Conservation (phyloP, 2,329 filamentous ascomycete genomes). For the Ilyonectria robusta region DNA sequence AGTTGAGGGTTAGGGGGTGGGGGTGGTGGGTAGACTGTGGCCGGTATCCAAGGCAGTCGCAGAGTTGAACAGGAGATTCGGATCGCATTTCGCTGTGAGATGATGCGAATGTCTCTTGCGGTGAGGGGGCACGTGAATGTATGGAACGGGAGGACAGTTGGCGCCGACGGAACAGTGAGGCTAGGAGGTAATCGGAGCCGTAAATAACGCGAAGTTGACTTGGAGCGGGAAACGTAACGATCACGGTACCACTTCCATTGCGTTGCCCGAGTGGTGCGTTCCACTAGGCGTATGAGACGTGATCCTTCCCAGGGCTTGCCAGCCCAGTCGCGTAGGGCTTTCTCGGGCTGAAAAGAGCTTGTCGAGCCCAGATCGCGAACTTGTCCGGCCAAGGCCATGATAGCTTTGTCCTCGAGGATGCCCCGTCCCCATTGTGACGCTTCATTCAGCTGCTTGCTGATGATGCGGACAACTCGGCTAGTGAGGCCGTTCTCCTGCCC, state of each 20-base stretch:
- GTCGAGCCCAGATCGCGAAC: slow-evolving; percentile 58
- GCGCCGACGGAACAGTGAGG: slow-evolving; percentile 86
- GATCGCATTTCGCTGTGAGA: slow-evolving; percentile 94
- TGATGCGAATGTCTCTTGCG: slow-evolving; percentile 90
- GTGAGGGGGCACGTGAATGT: slow-evolving; percentile 96
- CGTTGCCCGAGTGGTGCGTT: slow-evolving; percentile 83
- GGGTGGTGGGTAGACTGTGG: slow-evolving; percentile 87
- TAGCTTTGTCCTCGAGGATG: slow-evolving; percentile 69
- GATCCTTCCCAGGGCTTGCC: slow-evolving; percentile 90
- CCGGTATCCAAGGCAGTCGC: slow-evolving; percentile 87
- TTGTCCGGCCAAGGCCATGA: slow-evolving; percentile 66
- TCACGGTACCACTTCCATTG: slow-evolving; percentile 92
- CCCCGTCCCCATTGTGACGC: slow-evolving; percentile 89
- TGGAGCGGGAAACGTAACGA: slow-evolving; percentile 74
- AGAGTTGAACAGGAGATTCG: slow-evolving; percentile 94
- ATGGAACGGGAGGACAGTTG: slow-evolving; percentile 96
- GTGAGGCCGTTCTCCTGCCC: slow-evolving; percentile 83
- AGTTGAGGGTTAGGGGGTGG: slow-evolving; percentile 84
- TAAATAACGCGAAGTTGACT: slow-evolving; percentile 71
- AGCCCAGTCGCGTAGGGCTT: slow-evolving; percentile 72
- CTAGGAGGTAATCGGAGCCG: slow-evolving; percentile 81
- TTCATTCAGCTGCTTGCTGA: slow-evolving; percentile 88
- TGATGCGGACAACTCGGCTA: slow-evolving; percentile 90
- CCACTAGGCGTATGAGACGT: slow-evolving; percentile 84
- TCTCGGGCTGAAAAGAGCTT: slow-evolving; percentile 54